A percentile compares a stretch with the other conserved stretches of the same genome.
Evolutionary conservation across 2,329 filamentous ascomycete species (phyloP).

Genomic region (Macrophomina tecta): DNA sequence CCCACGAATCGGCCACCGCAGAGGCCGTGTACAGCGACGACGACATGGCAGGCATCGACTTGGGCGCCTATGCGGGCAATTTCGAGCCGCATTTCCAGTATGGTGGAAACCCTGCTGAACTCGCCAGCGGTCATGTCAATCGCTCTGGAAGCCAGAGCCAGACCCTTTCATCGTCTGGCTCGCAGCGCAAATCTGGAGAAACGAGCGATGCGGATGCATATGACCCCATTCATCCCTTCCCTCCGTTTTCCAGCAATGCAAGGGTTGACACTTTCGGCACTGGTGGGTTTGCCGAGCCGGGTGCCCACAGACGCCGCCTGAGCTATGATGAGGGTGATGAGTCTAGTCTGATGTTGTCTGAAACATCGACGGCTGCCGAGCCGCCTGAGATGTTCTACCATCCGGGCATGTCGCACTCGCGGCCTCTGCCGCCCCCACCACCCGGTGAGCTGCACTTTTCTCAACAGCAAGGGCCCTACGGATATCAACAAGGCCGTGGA

Average conservation of each 20-base stretch:
- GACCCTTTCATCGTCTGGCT: conserved; percentile 52
- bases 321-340: conserved; percentile 97
- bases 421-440: conserved; percentile 69
- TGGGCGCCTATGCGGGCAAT: conserved; percentile 76
- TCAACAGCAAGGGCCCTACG: conserved; percentile 65
- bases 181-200: conserved; percentile 52
- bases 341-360: conserved; percentile 53
- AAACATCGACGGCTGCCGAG: conserved; percentile 56
- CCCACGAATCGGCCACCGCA: conserved; percentile 45
- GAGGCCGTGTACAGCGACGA: conserved; percentile 66
- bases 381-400: conserved; percentile 94
- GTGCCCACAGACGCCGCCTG: conserved; percentile 65
- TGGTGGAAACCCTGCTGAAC: conserved; percentile 56
- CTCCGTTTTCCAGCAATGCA: conserved; percentile 63
- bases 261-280: conserved; percentile 87
- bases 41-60: conserved; percentile 74
- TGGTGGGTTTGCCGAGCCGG: conserved; percentile 83
- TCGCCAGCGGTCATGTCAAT: conserved; percentile 43
- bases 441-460: conserved; percentile 57
- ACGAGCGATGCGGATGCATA: conserved; percentile 54
- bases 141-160: conserved; percentile 41
- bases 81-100: conserved; percentile 68
- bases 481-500: conserved; percentile 37
- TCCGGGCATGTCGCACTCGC: conserved; percentile 68
- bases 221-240: conserved; percentile 63